Conservation (phyloP, 2,329 filamentous ascomycete species). For the Talaromyces piceae region DNA sequence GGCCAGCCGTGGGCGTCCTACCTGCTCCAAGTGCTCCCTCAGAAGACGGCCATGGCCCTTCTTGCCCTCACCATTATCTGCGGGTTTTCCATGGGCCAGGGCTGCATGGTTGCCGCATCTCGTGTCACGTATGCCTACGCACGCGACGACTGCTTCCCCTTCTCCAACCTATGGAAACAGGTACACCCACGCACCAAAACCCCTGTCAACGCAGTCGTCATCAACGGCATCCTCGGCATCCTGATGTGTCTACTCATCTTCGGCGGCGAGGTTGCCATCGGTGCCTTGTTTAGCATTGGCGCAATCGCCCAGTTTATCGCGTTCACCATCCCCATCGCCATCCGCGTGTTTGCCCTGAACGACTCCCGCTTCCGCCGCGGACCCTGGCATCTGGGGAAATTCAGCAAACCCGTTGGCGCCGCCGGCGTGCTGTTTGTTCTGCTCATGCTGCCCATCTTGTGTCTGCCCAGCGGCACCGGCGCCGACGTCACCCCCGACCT, state of each 20-base stretch:
- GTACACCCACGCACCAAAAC: conserved; percentile 57
- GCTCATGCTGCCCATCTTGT: conserved; percentile 62
- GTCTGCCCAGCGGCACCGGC: conserved; percentile 54
- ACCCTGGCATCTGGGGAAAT: conserved; percentile 60
- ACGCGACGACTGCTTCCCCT: conserved; percentile 62
- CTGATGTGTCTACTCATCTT: conserved; percentile 58
- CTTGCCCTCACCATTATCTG: conserved; percentile 61
- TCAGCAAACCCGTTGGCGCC: conserved; percentile 50
- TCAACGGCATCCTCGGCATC: conserved; percentile 55
- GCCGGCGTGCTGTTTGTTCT: conserved; percentile 53
- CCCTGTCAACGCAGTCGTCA: conserved; percentile 64
- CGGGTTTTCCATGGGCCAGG: conserved; percentile 65
- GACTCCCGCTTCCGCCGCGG: conserved; percentile 54
- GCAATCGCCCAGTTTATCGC: conserved; percentile 60
- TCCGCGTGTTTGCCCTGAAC: conserved; percentile 46
- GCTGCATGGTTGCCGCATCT: conserved; percentile 61
- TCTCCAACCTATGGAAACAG: conserved; percentile 50
- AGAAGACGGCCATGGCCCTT: conserved; percentile 54
- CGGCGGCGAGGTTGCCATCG: conserved; percentile 54
- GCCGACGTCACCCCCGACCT: conserved; percentile 42
- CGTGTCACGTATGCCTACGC: conserved; percentile 67
- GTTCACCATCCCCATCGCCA: conserved; percentile 37
- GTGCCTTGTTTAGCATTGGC: conserved; percentile 63
- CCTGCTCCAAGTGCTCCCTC: conserved; percentile 56
- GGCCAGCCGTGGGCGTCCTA: conserved; percentile 67